Base-by-base conservation (phyloP, 345 rosid species). In the Geranium rotundifolium region DNA sequence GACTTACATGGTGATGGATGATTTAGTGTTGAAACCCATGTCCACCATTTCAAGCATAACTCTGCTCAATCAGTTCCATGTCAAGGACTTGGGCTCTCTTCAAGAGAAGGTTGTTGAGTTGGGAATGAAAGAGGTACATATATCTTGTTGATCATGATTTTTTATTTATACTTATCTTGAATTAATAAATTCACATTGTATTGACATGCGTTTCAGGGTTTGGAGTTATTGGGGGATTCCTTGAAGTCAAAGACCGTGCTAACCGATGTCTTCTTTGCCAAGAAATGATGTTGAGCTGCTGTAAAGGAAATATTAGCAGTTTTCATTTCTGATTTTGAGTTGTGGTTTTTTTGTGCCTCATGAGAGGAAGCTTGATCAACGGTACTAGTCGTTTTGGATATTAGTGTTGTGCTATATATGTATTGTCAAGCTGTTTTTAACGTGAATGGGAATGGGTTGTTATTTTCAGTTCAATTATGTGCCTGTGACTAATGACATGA, bases 1-100 rank as follows among this genome's bases (percentile, higher is more conserved):
- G 3, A 69, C 75, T 0, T 73, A 73, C 34, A 69, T 73, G 79
- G 69, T 76, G 41, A 78, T 58, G 71, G 80, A 71, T 56, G 69
- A 71, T 63, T 64, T 81, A 19, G 34, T 5, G 4, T 66, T 75
- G 52, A 52, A n/a, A 29, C 79, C 79, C 0, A 62, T 75, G 75
- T 73, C 79, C 1, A 67, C 72, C 23, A 61, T 60, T 12, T 66
- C 78, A 0, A 52, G 63, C 29, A 63, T 68, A 1, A 31, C 73
- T 50, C 37, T 71, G 37, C 56, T 79, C 1, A 60, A 56, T 16
- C 66, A 70, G 56, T 67, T 75, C 56, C 63, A 68, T 23, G 16
- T 69, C 1, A 31, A 55, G 59, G 71, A 74, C 5, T 34, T 70
- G 12, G 58, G 66, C 7, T 29, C 29, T 10, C 69, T 74, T 31